Base-by-base conservation (phyloP, 1,284 basidiomycete genomes). In the Wallemia mellicola region DNA sequence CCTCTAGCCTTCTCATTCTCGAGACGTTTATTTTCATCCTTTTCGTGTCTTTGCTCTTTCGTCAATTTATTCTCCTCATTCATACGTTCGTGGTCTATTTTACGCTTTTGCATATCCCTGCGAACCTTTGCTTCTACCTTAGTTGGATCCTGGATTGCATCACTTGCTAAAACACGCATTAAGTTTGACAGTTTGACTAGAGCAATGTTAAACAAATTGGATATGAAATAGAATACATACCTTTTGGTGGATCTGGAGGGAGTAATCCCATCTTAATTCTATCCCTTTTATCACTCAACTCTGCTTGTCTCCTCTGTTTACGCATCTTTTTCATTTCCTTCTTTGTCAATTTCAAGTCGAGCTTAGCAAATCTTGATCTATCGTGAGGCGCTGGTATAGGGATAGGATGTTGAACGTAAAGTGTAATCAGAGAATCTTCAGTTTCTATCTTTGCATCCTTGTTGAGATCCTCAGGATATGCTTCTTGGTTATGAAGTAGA, bases 321-420 rank as follows among this genome's bases (percentile, higher is more conserved):
- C 92, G 74, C 80, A 95, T 83, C 76, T 98, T 98, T 79, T 92
- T 94, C 76, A 85, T 82, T 69, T 98, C 92, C 77, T 83, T 88
- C 71, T 82, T 84, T 2, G 89, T 95, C 64, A 94, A 71, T 77
- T 86, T 92, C 63, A 94, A 70, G 1, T 85, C 83, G 66, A 89
- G 86, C 59, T 85, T 71, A 19, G 74, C 75, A 2, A 77, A 74
- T 65, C 81, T 79, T 67, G 80, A 80, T 72, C 86, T 86, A 64
- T 92, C 89, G 11, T 78, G 79, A 2, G 88, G 87, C 1, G 85
- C 84, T 33, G 86, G 86, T 61, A 99, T 91, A 1, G 87, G 87
- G 61, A 99, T 96, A 5, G 92, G 94, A 68, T 98, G 92, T 68
- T 96, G 92, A 57, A 98, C 78, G 66, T 94, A 91, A 56, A 86